phyloP scores from a whole-genome alignment of 225 moss, liverwort and hornwort genomes.

The Takakia lepidozioides region DNA sequence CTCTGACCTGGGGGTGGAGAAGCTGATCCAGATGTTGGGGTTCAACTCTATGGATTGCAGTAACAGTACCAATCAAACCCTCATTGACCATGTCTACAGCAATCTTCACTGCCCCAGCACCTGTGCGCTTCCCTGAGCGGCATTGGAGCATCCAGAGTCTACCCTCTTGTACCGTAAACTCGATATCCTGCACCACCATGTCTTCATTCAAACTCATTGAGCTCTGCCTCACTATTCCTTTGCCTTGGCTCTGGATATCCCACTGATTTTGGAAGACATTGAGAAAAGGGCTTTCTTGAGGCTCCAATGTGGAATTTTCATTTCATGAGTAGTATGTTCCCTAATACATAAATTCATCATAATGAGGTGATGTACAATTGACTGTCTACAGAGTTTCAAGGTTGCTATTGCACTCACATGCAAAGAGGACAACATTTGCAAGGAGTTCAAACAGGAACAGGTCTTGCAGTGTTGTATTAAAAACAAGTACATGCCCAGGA shows the following conservation, averaged over 20 bases:
- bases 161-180: constrained; percentile 94
- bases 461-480: too few relatives aligned
- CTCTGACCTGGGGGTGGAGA: constrained; percentile 79
- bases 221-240: too few relatives aligned
- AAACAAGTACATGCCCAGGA: too few relatives aligned
- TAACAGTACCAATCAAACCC: constrained; percentile 46
- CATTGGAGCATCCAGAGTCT: constrained; percentile 97
- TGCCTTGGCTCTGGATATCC: too few relatives aligned
- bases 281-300: too few relatives aligned
- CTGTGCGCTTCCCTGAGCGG: constrained; percentile 83
- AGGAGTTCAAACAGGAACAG: too few relatives aligned
- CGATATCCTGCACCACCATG: constrained; percentile 65
- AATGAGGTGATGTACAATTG: too few relatives aligned
- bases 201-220: too few relatives aligned
- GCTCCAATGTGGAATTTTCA: too few relatives aligned
- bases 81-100: constrained; percentile 87
- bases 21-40: constrained; percentile 97
- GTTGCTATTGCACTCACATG: background rate
- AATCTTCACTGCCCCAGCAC: constrained; percentile 87
- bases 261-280: background rate
- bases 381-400: too few relatives aligned
- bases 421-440: background rate
- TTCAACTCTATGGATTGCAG: constrained; percentile 72
- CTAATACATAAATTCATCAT: too few relatives aligned
- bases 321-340: too few relatives aligned